Percentiles rank a stretch among this genome's conserved stretches.
Conservation (phyloP, 306 rosid genomes). For the Canavalia gladiata region DNA sequence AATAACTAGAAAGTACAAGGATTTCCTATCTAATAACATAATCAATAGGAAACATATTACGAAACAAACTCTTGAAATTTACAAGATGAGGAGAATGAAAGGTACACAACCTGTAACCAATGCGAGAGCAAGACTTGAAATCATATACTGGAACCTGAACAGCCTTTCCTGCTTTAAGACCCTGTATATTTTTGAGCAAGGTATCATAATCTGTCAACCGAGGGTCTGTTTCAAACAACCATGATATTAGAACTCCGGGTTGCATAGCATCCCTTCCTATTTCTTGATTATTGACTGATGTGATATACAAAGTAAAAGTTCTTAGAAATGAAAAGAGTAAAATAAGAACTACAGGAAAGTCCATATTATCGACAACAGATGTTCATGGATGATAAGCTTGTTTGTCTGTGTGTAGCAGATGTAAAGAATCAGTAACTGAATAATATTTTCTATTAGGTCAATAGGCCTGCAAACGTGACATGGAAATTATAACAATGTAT, state of each 20-base stretch:
- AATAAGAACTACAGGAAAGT: slow-evolving; percentile 13
- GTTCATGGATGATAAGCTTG: background rate
- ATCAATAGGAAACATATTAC: slow-evolving; percentile 20
- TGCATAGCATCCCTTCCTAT: slow-evolving; percentile 48
- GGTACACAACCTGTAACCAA: slow-evolving; percentile 83
- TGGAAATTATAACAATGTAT: slow-evolving; percentile 26
- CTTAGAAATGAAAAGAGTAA: slow-evolving; percentile 5
- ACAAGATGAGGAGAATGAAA: slow-evolving; percentile 31
- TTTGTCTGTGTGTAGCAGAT: background rate
- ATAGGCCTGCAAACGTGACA: background rate
- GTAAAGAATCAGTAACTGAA: background rate
- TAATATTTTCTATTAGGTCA: background rate
- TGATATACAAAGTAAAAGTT: slow-evolving; percentile 21
- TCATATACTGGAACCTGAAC: slow-evolving; percentile 93
- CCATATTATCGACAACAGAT: slow-evolving; percentile 14
- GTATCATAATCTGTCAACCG: slow-evolving; percentile 97
- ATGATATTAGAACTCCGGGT: slow-evolving; percentile 48
- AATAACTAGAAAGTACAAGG: slow-evolving; percentile 11
- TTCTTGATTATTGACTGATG: slow-evolving; percentile 39
- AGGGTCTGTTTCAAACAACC: slow-evolving; percentile 78
- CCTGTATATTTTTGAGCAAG: slow-evolving; percentile 86
- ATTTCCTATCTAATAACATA: slow-evolving; percentile 23
- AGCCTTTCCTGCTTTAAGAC: slow-evolving; percentile 85
- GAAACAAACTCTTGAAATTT: slow-evolving; percentile 36
- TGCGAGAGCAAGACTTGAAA: slow-evolving; percentile 91